Evolutionary conservation across 371 early-diverging fungal genomes (phyloP), one percentile per base, ranked within the genome.

Genomic region (Chytridiales sp.): DNA sequence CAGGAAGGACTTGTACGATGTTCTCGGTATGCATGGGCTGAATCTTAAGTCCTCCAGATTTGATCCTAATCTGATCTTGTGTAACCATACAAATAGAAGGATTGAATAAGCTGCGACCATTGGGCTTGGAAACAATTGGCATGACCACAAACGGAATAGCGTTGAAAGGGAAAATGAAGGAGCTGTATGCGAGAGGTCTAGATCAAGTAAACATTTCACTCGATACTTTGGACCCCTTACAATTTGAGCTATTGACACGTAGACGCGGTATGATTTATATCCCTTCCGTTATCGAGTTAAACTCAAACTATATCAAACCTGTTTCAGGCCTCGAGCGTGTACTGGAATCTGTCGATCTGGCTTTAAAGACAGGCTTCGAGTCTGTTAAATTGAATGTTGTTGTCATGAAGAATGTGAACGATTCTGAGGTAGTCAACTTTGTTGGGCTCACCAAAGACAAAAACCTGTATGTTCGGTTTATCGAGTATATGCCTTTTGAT

Each of bases 401-500:
- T 0, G 88, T 96, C 26, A 92, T 94, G 76, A 81, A 87, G 0
- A 86, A 86, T 0, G 76, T 87, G 24, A 96, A 96, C 66, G 91
- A 94, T 49, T 73, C 76, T 54, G 94, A 96, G 61, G 84, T 93
- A 0, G 62, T 85, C 17, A 79, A 85, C 47, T 93, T 96, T 78
- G 88, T 91, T 2, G 86, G 85, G 34, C 80, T 90, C 70, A 93
- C 94, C 13, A 79, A 84, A 43, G 81, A 89, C 47, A 75, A 77
- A 19, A 80, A 84, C 2, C 61, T 95, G 4, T 86, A 86, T 48
- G 85, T 96, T 0, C 81, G 97, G 24, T 96, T 96, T 71, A 96
- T 96, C 62, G 97, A 96, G 72, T 95, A 93, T 64, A 96, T 94
- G 95, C 97, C 97, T 0, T 96, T 96, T 78, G 95, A 90, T 70